A percentile compares a stretch with the other conserved stretches of the same genome.
These are phyloP conservation scores for Saturnispora serradocipensis DNA, from an alignment of 805 yeast species.

Conservation along the genomic window DNA sequence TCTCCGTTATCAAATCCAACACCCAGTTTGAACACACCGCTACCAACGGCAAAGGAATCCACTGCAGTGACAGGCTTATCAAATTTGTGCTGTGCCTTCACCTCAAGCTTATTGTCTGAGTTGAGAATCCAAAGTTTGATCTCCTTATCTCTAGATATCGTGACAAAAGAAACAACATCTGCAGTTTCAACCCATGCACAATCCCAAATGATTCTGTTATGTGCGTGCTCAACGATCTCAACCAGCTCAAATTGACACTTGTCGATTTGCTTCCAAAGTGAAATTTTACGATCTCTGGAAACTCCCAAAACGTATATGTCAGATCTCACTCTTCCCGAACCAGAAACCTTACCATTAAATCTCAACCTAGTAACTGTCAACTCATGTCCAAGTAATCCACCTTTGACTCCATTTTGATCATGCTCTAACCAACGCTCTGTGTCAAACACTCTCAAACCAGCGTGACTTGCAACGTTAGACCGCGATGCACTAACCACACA, in stretches of 20 bases:
- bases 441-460: conserved; percentile 72
- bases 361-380: conserved; percentile 78
- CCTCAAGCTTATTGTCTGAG: conserved; percentile 21
- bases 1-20: conserved; percentile 68
- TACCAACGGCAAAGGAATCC: conserved; percentile 34
- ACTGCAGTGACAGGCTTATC: conserved; percentile 58
- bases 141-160: conserved; percentile 78
- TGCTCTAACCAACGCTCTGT: conserved; percentile 52
- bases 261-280: conserved; percentile 51
- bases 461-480: conserved; percentile 77
- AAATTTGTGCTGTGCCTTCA: conserved; percentile 36
- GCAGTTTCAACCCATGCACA: conserved; percentile 71
- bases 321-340: conserved; percentile 32
- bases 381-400: conserved; percentile 58
- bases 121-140: conserved; percentile 55
- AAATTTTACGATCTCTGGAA: conserved; percentile 81
- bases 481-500: conserved; percentile 85
- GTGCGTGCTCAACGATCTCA: conserved; percentile 55
- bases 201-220: conserved; percentile 91
- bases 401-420: conserved; percentile 26
- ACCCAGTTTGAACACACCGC: conserved; percentile 35
- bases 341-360: conserved; percentile 43
- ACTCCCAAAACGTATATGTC: conserved; percentile 48
- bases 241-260: conserved; percentile 21
- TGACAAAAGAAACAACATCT: conserved; percentile 46